Percentiles rank a stretch among this genome's conserved stretches.
phyloP scores from a whole-genome alignment of 2,329 filamentous ascomycete genomes.

The Mollisiaceae sp. region DNA sequence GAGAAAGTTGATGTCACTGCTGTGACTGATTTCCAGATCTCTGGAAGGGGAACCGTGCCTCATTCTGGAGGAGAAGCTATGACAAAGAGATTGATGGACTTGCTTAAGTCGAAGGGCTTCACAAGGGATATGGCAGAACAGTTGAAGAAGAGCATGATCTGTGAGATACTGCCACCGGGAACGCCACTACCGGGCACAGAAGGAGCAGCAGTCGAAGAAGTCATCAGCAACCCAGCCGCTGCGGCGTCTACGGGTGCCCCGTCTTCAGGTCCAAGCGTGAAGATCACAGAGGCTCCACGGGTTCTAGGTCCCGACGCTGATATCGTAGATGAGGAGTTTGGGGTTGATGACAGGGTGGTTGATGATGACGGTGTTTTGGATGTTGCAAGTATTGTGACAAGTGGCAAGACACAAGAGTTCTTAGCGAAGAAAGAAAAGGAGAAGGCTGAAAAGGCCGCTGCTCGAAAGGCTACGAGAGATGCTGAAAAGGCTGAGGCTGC shows the following conservation, averaged over 20 bases:
- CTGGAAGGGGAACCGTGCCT: conserved; percentile 64
- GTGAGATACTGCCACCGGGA: conserved; percentile 68
- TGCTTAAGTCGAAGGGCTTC: conserved; percentile 66
- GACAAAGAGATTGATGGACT: conserved; percentile 72
- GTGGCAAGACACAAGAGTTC: conserved; percentile 81
- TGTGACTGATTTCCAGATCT: conserved; percentile 80
- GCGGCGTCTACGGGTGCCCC: conserved; percentile 41
- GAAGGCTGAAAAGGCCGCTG: conserved; percentile 68
- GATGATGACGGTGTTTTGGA: conserved; percentile 78
- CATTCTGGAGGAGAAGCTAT: conserved; percentile 85
- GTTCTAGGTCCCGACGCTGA: conserved; percentile 33
- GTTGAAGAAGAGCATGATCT: conserved; percentile 69
- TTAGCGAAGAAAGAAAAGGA: conserved; percentile 83
- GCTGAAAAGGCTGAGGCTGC: conserved; percentile 57
- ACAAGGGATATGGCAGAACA: conserved; percentile 72
- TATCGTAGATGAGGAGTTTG: conserved; percentile 45
- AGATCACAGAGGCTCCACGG: conserved; percentile 40
- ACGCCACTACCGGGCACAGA: conserved; percentile 50
- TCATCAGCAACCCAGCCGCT: conserved; percentile 41
- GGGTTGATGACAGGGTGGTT: conserved; percentile 48
- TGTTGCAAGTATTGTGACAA: conserved; percentile 83
- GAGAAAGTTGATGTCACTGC: conserved; percentile 94
- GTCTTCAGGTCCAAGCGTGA: conserved; percentile 42
- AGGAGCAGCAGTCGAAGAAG: conserved; percentile 54
- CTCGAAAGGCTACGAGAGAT: conserved; percentile 65